These are phyloP conservation scores for Stemphylium vesicarium DNA, from an alignment of 2,329 filamentous ascomycete genomes.

Conservation along the genomic window DNA sequence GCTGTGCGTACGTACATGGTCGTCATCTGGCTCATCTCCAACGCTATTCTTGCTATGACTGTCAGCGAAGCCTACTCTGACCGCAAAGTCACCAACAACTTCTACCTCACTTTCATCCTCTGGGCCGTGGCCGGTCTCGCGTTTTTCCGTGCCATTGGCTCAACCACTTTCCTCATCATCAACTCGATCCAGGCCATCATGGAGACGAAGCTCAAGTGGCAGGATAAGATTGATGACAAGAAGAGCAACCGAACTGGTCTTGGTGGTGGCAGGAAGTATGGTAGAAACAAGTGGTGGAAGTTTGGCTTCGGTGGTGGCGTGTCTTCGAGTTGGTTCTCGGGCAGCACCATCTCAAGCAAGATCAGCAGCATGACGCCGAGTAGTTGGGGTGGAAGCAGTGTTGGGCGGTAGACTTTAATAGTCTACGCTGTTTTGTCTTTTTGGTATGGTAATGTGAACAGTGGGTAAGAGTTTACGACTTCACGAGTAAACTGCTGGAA, in stretches of 20 bases:
- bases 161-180: constrained; percentile 80
- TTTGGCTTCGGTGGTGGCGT: constrained; percentile 40
- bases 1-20: constrained; percentile 98
- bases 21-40: constrained; percentile 89
- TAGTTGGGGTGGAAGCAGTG: constrained; percentile 42
- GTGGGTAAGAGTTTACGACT: constrained; percentile 7
- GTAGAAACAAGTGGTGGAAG: constrained; percentile 23
- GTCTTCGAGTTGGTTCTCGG: constrained; percentile 45
- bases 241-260: constrained; percentile 33
- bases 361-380: constrained; percentile 42
- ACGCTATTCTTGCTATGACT: constrained; percentile 91
- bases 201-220: constrained; percentile 77
- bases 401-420: constrained; percentile 20
- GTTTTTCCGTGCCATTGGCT: constrained; percentile 85
- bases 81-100: constrained; percentile 76
- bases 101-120: constrained; percentile 90
- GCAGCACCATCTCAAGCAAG: constrained; percentile 48
- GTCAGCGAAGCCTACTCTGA: constrained; percentile 84
- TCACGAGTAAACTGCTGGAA: constrained; percentile 7
- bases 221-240: constrained; percentile 43
- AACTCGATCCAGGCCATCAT: constrained; percentile 84
- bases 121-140: constrained; percentile 90
- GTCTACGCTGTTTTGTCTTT: not conserved
- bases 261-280: constrained; percentile 33
- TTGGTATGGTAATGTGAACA: constrained; percentile 8